Evolutionary conservation across 2,329 filamentous ascomycete genomes (phyloP), one percentile per base, ranked within the genome.

Genomic region (Lasiodiplodia theobromae): DNA sequence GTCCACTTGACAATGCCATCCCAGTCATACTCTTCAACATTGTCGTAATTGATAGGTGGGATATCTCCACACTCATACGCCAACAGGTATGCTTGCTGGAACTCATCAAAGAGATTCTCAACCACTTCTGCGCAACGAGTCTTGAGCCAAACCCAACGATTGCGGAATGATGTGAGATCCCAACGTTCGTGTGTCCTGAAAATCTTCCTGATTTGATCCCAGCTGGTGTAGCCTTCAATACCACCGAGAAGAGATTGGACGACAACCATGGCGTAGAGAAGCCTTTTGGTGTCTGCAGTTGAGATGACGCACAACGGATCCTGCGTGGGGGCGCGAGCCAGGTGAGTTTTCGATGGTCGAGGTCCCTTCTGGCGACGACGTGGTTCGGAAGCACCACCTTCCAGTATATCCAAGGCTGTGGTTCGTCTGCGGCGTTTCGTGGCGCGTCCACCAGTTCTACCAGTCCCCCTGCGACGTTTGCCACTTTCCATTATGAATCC

Each of bases 21-120:
- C 91, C 92, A 94, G 74, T 94, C 89, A 69, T 92, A 93, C 1
- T 85, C 84, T 49, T 86, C 77, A 0, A 89, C 83, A 56, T 91
- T 80, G 63, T 91, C 84, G 71, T 87, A 92, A 75, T 93, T 82
- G 23, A 94, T 82, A 2, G 82, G 77, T 1, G 88, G 85, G 1
- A 94, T 72, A 70, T 90, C 84, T 10, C 86, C 85, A 1, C 82
- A 83, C 71, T 89, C 86, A 71, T 93, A 93, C 0, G 91, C 91
- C 57, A 83, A 78, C 6, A 93, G 79, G 72, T 92, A 92, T 8
- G 82, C 84, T 18, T 86, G 82, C 72, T 91, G 89, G 71, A 95
- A 92, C 58, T 87, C 86, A 6, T 84, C 81, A 5, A 87, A 88
- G 54, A 91, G 74, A 51, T 85, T 85, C 4, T 86, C 81, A 44